Percentiles rank a stretch among this genome's conserved stretches.
Conservation (phyloP, 2,329 filamentous ascomycete genomes). For the Botrytis galanthina region DNA sequence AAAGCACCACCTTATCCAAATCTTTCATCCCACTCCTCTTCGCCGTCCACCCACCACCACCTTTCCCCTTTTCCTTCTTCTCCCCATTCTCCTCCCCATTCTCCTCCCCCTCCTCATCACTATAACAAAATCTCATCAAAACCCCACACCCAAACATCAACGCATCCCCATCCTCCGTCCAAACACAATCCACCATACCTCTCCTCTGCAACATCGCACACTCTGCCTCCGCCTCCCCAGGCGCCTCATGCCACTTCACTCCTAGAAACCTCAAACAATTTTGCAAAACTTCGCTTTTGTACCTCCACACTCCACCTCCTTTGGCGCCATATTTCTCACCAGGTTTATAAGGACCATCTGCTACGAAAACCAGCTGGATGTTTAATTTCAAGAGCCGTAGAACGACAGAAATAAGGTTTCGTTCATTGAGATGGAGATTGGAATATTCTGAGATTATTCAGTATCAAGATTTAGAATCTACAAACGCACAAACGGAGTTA, state of each 20-base stretch:
- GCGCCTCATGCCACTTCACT: conserved; percentile 78
- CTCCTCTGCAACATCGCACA: conserved; percentile 78
- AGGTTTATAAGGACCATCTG: conserved; percentile 81
- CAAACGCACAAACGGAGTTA: not conserved
- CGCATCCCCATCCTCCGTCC: conserved; percentile 93
- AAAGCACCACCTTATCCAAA: conserved; percentile 19
- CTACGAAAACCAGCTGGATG: conserved; percentile 80
- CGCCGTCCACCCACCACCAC: conserved; percentile 13
- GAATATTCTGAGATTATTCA: not conserved
- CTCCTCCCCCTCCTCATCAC: not conserved
- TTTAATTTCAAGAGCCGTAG: conserved; percentile 69
- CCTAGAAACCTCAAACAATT: conserved; percentile 73
- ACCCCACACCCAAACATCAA: conserved; percentile 76
- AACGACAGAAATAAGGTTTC: conserved; percentile 73
- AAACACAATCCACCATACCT: conserved; percentile 81
- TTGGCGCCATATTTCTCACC: conserved; percentile 39
- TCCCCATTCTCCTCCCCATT: not conserved
- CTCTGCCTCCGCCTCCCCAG: conserved; percentile 91
- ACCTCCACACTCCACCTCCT: not conserved
- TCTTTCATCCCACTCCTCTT: conserved; percentile 7
- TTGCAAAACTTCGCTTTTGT: conserved; percentile 42
- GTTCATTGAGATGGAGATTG: conserved; percentile 12
- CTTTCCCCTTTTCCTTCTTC: conserved; percentile 19
- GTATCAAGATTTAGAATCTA: not conserved
- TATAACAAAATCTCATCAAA: conserved; percentile 38